Evolutionary conservation across 2,329 filamentous ascomycete species (phyloP).

Genomic region (Neonectria faginata): DNA sequence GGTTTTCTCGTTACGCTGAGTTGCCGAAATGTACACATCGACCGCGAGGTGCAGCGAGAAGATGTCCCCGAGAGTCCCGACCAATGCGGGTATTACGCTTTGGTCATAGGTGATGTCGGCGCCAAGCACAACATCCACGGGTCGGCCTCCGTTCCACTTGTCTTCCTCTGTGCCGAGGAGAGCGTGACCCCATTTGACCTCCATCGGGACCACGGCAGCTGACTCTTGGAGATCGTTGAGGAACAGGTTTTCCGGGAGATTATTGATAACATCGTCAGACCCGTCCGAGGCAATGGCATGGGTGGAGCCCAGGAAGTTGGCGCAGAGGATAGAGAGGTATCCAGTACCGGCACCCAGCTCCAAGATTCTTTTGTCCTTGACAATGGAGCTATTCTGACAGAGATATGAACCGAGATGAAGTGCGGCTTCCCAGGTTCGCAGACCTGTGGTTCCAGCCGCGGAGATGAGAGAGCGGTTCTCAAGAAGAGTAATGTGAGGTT

Average conservation of each 20-base stretch:
- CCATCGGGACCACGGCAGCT: constrained; percentile 59
- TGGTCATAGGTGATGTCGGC: constrained; percentile 84
- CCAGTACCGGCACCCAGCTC: constrained; percentile 84
- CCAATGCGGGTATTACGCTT: constrained; percentile 70
- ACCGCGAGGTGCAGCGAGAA: constrained; percentile 67
- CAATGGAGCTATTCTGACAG: constrained; percentile 57
- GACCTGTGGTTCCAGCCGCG: constrained; percentile 78
- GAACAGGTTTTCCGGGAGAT: constrained; percentile 74
- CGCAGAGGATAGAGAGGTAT: constrained; percentile 78
- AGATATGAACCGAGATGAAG: constrained; percentile 79
- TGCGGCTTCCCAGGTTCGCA: constrained; percentile 85
- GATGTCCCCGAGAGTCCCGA: constrained; percentile 73
- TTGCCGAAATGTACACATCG: constrained; percentile 75
- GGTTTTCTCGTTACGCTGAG: constrained; percentile 77
- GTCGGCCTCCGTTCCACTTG: constrained; percentile 60
- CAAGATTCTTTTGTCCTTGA: constrained; percentile 69
- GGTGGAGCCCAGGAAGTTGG: constrained; percentile 70
- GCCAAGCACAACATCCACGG: constrained; percentile 75
- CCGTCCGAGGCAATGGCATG: constrained; percentile 79
- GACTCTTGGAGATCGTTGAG: constrained; percentile 72
- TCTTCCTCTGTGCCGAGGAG: constrained; percentile 68
- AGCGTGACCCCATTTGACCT: constrained; percentile 74
- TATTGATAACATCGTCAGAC: constrained; percentile 76
- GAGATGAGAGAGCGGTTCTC: constrained; percentile 78
- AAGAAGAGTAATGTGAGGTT: constrained; percentile 67